Evolutionary conservation across 352 stramenopile species (phyloP), one percentile per base, ranked within the genome.

Genomic region (Pythium insidiosum): DNA sequence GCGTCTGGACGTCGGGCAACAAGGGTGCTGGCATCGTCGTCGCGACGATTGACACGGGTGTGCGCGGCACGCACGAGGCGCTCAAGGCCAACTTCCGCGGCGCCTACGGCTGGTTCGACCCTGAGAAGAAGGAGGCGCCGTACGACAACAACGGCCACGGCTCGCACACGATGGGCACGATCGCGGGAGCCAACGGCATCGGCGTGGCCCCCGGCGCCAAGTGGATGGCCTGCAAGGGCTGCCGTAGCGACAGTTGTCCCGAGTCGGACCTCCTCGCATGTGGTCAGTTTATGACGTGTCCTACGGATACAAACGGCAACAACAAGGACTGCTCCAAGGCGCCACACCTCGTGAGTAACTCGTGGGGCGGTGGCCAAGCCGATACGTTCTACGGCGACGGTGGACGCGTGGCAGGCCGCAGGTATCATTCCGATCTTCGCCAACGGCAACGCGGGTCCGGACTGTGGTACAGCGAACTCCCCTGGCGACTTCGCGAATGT

Each of bases 341-440:
- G 1, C 50, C 54, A 1, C 39, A 58, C 18, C 24, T 68, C 12
- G 45, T 68, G 6, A 59, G 23, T 23, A 65, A 65, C 51, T 51
- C 34, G 30, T 68, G 59, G 59, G 54, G 46, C 24, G 37, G 39
- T 22, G 29, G 24, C 19, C 29, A 47, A 18, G 43, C 15, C 21
- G 44, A 44, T 39, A 1, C 4, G 2, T 49, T 41, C 20, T 63
- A 46, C 36, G 15, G 42, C 18, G 18, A 40, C 44, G 15, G 33
- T 66, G 3, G 35, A 41, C 15, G 43, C 37, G 1, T 66, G 57
- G 57, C 43, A 33, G 36, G 37, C 33, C 7, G 58, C 45, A 0
- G 54, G 52, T 19, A 63, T 64, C 36, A 50, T 64, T 11, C 54
- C 53, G n/a, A 54, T 61, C 13, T 61, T 66, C 31, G 25, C 53